Evolutionary conservation across 192 early-diverging fungal genomes (phyloP), one percentile per base, ranked within the genome.

Genomic region (Coemansia sp.): DNA sequence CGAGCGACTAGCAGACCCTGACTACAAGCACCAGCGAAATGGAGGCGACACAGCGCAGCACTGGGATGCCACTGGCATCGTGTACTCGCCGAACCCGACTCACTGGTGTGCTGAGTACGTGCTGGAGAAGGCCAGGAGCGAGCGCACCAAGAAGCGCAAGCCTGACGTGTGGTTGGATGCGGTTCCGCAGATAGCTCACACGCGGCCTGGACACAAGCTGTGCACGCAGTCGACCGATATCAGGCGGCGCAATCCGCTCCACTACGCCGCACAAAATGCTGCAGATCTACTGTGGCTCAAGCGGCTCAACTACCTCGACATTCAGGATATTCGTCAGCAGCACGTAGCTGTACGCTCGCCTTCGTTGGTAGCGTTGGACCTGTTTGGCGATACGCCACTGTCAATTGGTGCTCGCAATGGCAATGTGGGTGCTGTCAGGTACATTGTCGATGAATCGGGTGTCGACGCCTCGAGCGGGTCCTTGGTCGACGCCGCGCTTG

Each of bases 301-400:
- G 47, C 67, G 74, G 24, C 47, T 84, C 40, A 67, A 76, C 47
- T 59, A 73, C 20, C 33, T 74, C 1, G 82, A 79, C 59, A 55
- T 68, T 12, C 74, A 73, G 68, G 76, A 78, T 24, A 60, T 78
- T 34, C 64, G 68, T 9, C 57, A 57, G 36, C 63, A 73, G 36
- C 46, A 62, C 13, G 63, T 62, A 11, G 51, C 22, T 7, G 24
- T 51, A 4, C 71, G 71, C 61, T 46, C 49, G 36, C 71, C 77
- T 4, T 51, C 82, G 46, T 66, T 79, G 36, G 71, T 61, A 10
- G 57, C 67, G 3, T n/a, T 27, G 38, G 82, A 84, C 36, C 57
- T 84, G 24, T 70, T 54, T 34, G 82, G 82, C 34, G 75, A 80
- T 46, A 72, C 83, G 24, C 66, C 83, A 62, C 79, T 85, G 74